Conservation (phyloP, 1,139 yeast genomes). For the Hansenula anomala region DNA sequence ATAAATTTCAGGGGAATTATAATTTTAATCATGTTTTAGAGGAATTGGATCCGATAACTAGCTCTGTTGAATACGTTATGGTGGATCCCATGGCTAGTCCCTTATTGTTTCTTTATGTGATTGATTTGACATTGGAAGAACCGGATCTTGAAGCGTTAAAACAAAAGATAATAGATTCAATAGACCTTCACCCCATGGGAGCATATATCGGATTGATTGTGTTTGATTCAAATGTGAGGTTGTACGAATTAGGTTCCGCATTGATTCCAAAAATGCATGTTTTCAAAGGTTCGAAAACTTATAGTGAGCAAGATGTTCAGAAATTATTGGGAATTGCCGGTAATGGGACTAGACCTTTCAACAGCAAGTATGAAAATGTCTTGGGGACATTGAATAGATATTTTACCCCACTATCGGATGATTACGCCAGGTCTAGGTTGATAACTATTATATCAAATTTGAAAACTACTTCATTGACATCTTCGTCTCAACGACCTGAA, state of each 20-base stretch:
- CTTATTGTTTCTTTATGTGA: slow-evolving; percentile 51
- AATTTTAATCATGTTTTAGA: slow-evolving; percentile 24
- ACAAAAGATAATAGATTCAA: slow-evolving; percentile 46
- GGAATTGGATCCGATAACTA: slow-evolving; percentile 43
- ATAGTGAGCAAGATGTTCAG: slow-evolving; percentile 43
- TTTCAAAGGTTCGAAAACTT: slow-evolving; percentile 54
- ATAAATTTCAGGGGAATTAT: slow-evolving; percentile 52
- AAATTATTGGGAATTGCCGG: slow-evolving; percentile 45
- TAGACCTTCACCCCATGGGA: slow-evolving; percentile 53
- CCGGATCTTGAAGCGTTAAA: slow-evolving; percentile 53
- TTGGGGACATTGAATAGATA: slow-evolving; percentile 35
- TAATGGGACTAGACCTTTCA: slow-evolving; percentile 24
- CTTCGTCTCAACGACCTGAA: slow-evolving; percentile 20
- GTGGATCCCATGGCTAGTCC: slow-evolving; percentile 39
- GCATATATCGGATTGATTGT: slow-evolving; percentile 55
- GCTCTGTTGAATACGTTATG: slow-evolving; percentile 55
- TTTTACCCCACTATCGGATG: slow-evolving; percentile 1
- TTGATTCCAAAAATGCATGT: slow-evolving; percentile 27
- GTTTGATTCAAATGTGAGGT: slow-evolving; percentile 58
- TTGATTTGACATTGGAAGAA: slow-evolving; percentile 59
- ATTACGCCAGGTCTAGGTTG: no score
- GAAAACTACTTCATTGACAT: slow-evolving; percentile 9
- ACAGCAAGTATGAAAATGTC: slow-evolving; percentile 4
- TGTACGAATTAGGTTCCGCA: slow-evolving; percentile 47
- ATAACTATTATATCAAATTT: slow-evolving; percentile 28